These are phyloP conservation scores for Circinella minor DNA, from an alignment of 371 early-diverging fungal species.

Conservation along the genomic window DNA sequence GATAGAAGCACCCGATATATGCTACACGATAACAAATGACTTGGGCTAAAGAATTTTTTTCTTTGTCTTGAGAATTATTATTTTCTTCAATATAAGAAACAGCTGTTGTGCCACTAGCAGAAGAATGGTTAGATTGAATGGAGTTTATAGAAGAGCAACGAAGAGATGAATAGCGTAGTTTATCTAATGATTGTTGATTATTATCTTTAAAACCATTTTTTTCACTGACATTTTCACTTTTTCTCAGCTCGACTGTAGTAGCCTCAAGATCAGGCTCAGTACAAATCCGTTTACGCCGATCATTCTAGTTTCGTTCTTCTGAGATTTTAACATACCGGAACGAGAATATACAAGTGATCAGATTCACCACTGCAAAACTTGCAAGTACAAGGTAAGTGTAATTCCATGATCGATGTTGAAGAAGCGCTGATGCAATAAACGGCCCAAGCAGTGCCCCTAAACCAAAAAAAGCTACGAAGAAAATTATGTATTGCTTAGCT, in stretches of 20 bases:
- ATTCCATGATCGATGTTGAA: constrained; percentile 16
- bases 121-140: neutral
- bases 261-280: constrained; percentile 4
- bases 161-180: neutral
- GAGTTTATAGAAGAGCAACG: neutral
- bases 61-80: neutral
- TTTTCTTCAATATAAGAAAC: neutral
- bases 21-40: constrained; percentile 19
- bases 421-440: constrained; percentile 22
- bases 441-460: constrained; percentile 31
- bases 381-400: constrained; percentile 22
- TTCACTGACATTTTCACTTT: neutral
- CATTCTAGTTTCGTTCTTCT: constrained; percentile 4
- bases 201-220: neutral
- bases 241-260: constrained; percentile 3
- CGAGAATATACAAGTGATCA: constrained; percentile 7
- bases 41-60: constrained; percentile 5
- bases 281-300: neutral
- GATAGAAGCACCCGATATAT: constrained; percentile 24
- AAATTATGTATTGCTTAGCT: too few relatives aligned
- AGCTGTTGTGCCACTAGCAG: neutral
- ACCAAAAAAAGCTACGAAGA: constrained; percentile 25
- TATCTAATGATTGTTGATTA: neutral
- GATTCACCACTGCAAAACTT: constrained; percentile 14
- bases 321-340: constrained; percentile 7